Conservation (phyloP, 2,329 filamentous ascomycete genomes). For the Blastomyces gilchristii region DNA sequence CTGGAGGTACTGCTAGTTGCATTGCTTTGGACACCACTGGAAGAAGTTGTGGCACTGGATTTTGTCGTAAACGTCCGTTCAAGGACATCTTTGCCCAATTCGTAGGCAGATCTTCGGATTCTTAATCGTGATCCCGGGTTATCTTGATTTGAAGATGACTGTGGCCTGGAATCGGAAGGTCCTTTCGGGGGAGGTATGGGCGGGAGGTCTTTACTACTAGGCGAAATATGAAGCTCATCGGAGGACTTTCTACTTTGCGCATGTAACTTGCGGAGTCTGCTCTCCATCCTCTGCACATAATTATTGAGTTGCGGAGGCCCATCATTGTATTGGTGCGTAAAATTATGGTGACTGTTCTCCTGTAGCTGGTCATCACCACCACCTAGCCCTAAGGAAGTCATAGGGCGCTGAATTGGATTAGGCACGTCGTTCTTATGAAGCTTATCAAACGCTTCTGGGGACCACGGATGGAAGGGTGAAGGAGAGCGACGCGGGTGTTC, state of each 20-base stretch:
- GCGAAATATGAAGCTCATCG: slow-evolving; percentile 44
- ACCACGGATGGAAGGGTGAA: slow-evolving; percentile 64
- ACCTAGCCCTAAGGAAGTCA: slow-evolving; percentile 64
- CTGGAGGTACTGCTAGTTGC: slow-evolving; percentile 56
- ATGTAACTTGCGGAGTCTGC: slow-evolving; percentile 62
- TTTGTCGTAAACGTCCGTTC: slow-evolving; percentile 79
- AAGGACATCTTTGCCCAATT: slow-evolving; percentile 59
- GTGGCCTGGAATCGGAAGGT: slow-evolving; percentile 34
- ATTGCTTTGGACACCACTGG: slow-evolving; percentile 58
- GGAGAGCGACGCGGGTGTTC: slow-evolving; percentile 43
- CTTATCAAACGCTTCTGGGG: slow-evolving; percentile 71
- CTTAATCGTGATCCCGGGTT: slow-evolving; percentile 27
- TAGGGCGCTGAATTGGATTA: slow-evolving; percentile 44
- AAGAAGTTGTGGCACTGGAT: slow-evolving; percentile 71
- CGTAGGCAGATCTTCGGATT: slow-evolving; percentile 51
- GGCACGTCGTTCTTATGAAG: slow-evolving; percentile 26
- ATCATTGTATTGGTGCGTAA: slow-evolving; percentile 44
- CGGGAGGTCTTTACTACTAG: slow-evolving; percentile 43
- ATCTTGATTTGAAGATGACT: slow-evolving; percentile 32
- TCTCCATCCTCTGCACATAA: slow-evolving; percentile 90
- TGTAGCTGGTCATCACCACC: slow-evolving; percentile 36
- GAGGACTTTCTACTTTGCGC: slow-evolving; percentile 30
- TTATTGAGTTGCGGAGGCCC: slow-evolving; percentile 65
- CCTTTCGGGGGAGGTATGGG: slow-evolving; percentile 52
- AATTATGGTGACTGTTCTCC: slow-evolving; percentile 34